Evolutionary conservation across 1,284 basidiomycete species (phyloP).

Genomic region (Sphaerobolus stellatus): DNA sequence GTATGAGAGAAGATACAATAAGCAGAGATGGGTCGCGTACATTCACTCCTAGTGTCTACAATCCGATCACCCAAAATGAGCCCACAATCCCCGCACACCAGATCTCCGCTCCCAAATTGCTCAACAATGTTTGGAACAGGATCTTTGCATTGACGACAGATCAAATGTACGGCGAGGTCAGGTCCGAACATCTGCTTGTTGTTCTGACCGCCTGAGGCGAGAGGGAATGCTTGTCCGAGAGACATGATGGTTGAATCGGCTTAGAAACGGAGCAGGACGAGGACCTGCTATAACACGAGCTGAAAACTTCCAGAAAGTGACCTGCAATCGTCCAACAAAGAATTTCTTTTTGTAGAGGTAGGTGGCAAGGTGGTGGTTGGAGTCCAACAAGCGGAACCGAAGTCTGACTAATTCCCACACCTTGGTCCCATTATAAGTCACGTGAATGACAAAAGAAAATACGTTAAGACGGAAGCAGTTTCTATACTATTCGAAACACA

Average conservation of each 20-base stretch:
- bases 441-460: too few species aligned
- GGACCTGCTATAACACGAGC: too few species aligned
- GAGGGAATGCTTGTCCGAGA: constrained; percentile 68
- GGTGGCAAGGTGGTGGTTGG: too few species aligned
- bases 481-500: too few species aligned
- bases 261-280: too few species aligned
- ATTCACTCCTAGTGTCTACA: constrained; percentile 98
- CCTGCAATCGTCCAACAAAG: too few species aligned
- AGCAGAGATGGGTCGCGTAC: constrained; percentile 51
- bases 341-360: too few species aligned
- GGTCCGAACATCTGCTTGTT: constrained; percentile 55
- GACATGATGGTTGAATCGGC: constrained; percentile 41
- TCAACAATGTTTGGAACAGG: constrained; percentile 94
- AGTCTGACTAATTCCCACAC: too few species aligned
- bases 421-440: too few species aligned
- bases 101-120: constrained; percentile 96
- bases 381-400: too few species aligned
- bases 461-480: too few species aligned
- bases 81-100: constrained; percentile 96
- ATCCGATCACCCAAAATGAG: constrained; percentile 94
- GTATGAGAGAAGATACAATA: constrained; percentile 15
- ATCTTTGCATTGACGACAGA: constrained; percentile 93
- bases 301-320: too few species aligned
- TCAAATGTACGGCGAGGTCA: constrained; percentile 85
- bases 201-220: constrained; percentile 54